phyloP scores from a whole-genome alignment of 306 rosid genomes.

The Prunus mira region DNA sequence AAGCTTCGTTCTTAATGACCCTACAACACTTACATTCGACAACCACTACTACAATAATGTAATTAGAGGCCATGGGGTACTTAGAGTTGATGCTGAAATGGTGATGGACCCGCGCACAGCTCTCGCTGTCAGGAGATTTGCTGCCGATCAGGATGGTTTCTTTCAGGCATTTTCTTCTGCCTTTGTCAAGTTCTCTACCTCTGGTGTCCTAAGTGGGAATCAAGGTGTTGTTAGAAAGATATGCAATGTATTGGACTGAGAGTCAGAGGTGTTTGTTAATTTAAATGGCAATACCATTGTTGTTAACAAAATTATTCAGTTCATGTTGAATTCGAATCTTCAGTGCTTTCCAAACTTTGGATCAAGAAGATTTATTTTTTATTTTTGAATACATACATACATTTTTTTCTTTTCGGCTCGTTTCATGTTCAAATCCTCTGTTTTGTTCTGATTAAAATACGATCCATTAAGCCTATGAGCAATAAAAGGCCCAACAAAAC shows the following conservation, averaged over 20 bases:
- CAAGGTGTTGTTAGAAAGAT: constrained; percentile 27
- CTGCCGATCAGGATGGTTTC: constrained; percentile 19
- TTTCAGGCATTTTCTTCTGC: constrained; percentile 31
- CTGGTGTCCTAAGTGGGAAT: constrained; percentile 22
- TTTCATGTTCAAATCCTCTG: neutral
- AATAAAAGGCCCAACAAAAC: neutral
- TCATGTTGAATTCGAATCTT: neutral
- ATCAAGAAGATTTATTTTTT: neutral
- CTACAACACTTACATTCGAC: constrained; percentile 24
- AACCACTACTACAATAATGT: constrained; percentile 23
- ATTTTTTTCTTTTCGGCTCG: neutral
- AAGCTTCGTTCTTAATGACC: constrained; percentile 31
- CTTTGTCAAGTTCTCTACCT: constrained; percentile 34
- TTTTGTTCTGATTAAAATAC: neutral
- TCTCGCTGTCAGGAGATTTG: constrained; percentile 4
- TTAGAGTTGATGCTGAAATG: constrained; percentile 32
- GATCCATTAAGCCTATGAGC: neutral
- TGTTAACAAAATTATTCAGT: neutral
- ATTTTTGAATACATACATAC: neutral
- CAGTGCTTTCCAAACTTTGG: neutral
- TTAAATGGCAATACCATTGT: neutral
- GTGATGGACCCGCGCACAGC: constrained; percentile 26
- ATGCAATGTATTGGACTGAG: constrained; percentile 16
- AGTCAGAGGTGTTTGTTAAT: neutral
- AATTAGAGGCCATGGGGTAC: constrained; percentile 27